Conservation (phyloP, 2,329 filamentous ascomycete genomes). For the Macrophomina phaseolina region DNA sequence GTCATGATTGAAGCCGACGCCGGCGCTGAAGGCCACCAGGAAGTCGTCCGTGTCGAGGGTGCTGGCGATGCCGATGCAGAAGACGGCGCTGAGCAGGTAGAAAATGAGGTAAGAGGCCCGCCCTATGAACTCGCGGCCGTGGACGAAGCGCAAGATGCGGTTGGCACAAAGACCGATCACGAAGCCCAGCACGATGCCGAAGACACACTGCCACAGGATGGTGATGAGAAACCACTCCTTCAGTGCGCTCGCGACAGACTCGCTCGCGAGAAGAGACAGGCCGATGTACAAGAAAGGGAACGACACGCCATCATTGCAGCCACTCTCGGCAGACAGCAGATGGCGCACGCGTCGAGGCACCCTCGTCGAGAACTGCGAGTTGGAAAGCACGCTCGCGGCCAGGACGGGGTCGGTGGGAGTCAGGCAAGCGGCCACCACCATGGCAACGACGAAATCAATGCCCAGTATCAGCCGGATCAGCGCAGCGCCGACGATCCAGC, state of each 20-base stretch:
- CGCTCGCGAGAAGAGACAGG: constrained; percentile 51
- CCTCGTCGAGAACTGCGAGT: constrained; percentile 58
- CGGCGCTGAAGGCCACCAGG: constrained; percentile 62
- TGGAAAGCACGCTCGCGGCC: constrained; percentile 59
- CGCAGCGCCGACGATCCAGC: constrained; percentile 54
- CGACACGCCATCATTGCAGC: constrained; percentile 62
- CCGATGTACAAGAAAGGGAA: constrained; percentile 64
- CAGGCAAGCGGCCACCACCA: constrained; percentile 61
- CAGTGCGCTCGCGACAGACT: constrained; percentile 46
- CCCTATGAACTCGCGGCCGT: constrained; percentile 54
- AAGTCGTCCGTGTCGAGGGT: constrained; percentile 62
- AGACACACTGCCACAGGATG: constrained; percentile 60
- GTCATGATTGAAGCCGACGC: constrained; percentile 60
- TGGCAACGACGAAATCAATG: constrained; percentile 51
- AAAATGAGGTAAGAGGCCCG: constrained; percentile 59
- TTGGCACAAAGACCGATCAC: constrained; percentile 56
- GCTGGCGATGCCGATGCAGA: constrained; percentile 58
- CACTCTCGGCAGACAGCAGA: constrained; percentile 60
- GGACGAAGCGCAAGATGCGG: constrained; percentile 54
- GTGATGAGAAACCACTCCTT: constrained; percentile 61
- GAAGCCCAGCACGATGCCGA: constrained; percentile 56
- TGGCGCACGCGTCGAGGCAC: constrained; percentile 59
- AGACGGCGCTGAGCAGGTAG: constrained; percentile 61
- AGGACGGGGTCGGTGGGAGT: constrained; percentile 64
- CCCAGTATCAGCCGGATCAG: constrained; percentile 56